Conservation (phyloP, 2,329 filamentous ascomycete species). For the Neofusicoccum sp. region DNA sequence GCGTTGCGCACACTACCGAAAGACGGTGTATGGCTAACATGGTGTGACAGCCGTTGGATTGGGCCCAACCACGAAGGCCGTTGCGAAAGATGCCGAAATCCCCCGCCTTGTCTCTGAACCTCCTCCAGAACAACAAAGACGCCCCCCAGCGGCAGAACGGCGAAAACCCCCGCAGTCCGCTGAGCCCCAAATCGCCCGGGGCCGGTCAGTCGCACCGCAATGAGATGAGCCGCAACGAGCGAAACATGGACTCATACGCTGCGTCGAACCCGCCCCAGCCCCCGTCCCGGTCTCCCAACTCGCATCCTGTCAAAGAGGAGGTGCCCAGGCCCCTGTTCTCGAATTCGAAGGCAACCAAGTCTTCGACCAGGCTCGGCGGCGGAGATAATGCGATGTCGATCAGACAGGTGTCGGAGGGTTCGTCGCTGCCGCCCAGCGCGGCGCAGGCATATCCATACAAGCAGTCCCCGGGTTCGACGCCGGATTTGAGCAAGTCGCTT, state of each 20-base stretch:
- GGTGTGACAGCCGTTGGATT: conserved; percentile 22
- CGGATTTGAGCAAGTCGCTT: conserved; percentile 46
- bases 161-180: conserved; percentile 30
- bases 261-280: background rate
- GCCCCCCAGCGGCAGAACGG: conserved; percentile 34
- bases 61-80: conserved; percentile 30
- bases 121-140: conserved; percentile 29
- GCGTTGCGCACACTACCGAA: conserved; percentile 14
- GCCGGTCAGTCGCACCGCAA: conserved; percentile 12
- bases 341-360: conserved; percentile 52
- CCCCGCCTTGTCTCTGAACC: conserved; percentile 38
- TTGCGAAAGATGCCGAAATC: conserved; percentile 44
- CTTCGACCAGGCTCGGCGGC: conserved; percentile 42
- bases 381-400: conserved; percentile 26
- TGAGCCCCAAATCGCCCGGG: conserved; percentile 34
- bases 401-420: conserved; percentile 38
- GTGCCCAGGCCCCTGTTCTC: conserved; percentile 48
- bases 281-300: conserved; percentile 22
- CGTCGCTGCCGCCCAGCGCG: conserved; percentile 37
- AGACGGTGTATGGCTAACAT: conserved; percentile 18
- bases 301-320: conserved; percentile 41
- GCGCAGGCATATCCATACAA: conserved; percentile 48
- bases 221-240: conserved; percentile 18
- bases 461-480: conserved; percentile 50
- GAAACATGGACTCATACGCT: conserved; percentile 14